These are phyloP conservation scores for Erysimum cheiri DNA, from an alignment of 441 rosid species.

Conservation along the genomic window DNA sequence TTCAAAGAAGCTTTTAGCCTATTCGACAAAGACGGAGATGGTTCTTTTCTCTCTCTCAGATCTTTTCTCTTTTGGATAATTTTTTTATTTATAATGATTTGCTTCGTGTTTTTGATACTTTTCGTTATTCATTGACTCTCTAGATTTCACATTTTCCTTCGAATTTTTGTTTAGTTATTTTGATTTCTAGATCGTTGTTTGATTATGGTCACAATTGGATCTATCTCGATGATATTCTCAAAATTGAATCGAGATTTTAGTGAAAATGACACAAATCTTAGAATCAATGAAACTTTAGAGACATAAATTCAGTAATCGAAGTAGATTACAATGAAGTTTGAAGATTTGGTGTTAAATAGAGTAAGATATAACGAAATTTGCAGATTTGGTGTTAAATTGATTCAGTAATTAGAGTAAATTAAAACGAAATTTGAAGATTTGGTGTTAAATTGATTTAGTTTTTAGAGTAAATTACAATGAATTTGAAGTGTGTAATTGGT, in stretches of 20 bases:
- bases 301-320: background rate
- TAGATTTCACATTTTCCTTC: background rate
- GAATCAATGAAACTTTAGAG: background rate
- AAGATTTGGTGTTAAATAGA: background rate
- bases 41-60: slow-evolving; percentile 30
- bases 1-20: slow-evolving; percentile 49
- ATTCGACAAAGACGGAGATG: slow-evolving; percentile 47
- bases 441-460: background rate
- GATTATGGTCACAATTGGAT: background rate
- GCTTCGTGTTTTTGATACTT: background rate
- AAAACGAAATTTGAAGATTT: background rate
- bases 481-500: background rate
- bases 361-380: background rate
- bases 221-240: background rate
- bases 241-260: background rate
- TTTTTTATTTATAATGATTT: background rate
- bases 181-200: background rate
- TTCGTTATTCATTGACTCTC: background rate
- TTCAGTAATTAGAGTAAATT: background rate
- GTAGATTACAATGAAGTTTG: background rate
- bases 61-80: background rate
- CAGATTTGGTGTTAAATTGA: background rate
- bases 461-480: too few species aligned
- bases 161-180: background rate
- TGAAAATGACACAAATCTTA: background rate